Evolutionary conservation across 2,329 filamentous ascomycete genomes (phyloP), one percentile per base, ranked within the genome.

Genomic region (Aspergillus phoenicis): DNA sequence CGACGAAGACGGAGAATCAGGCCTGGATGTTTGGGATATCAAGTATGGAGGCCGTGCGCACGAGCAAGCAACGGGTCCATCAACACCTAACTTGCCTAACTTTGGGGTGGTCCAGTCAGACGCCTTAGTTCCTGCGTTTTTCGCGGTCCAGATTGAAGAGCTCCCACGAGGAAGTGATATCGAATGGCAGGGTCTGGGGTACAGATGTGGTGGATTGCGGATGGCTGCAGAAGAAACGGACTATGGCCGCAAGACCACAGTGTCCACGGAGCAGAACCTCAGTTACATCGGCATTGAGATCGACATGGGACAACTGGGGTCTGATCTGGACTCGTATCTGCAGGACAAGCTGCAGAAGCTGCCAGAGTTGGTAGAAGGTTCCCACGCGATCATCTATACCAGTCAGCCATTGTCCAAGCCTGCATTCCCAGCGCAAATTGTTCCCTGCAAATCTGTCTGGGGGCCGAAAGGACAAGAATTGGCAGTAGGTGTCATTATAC

Each of bases 121-220:
- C 5, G 63, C 47, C 2, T 75, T 70, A 20, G 67, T 84, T 2
- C 89, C 93, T 1, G 89, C 89, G 0, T 83, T 93, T 68, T 89
- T 95, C 71, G 84, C 89, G 0, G 89, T 87, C 1, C 87, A 95
- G 70, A 90, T 97, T 1, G 84, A 88, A 47, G 85, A 88, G 65
- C 82, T 99, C 11, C 95, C 95, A 1, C 85, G 91, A 20, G 82
- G 80, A 15, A 89, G 89, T 28, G 82, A 82, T 39, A 86, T 97
- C 10, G 95, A 99, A 79, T 99, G 94, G 93, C 89, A 91, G 67
- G 88, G 89, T 60, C 72, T 86, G 3, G 90, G 91, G 0, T 75
- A 90, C 6, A 75, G 77, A 11, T 75, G 76, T 28, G 61, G 76
- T 15, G 65, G 68, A 20, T 52, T 75, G 54, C 66, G 61, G 10